Evolutionary conservation across 2,329 filamentous ascomycete species (phyloP), one percentile per base, ranked within the genome.

Genomic region (Verticillium longisporum): DNA sequence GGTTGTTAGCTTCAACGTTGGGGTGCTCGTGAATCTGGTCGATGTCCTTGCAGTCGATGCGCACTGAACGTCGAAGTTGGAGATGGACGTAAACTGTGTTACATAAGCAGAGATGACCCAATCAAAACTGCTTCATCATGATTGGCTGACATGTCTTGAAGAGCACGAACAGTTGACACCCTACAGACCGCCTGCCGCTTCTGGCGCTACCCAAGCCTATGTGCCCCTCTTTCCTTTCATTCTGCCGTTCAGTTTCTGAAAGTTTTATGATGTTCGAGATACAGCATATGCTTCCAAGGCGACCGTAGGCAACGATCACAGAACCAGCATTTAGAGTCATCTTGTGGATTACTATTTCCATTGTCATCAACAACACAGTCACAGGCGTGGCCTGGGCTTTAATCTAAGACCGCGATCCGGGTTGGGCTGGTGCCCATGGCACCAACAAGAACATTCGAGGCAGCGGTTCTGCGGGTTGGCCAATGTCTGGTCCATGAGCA

Each of bases 1-100:
- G 38, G 56, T 50, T 58, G 57, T 41, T 21, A 58, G 38, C 34
- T 37, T 45, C 56, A 58, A 58, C 45, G 37, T 53, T 53, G 45
- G 18, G 45, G n/a, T 53, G 21, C 18, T 53, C 18, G 18, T 11
- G n/a, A 26, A 18, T 18, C 45, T 53, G 45, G 45, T 21, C 45
- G 45, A 21, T 53, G 45, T 53, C 45, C 45, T 21, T 53, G n/a
- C 18, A 53, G 45, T 21, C 13, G 45, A 53, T 21, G 6, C 45
- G 18, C 45, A 26, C n/a, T 58, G 45, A 36, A 54, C 32, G 53
- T 57, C 33, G 56, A 56, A 34, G 36, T 31, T 50, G 57, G 38
- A 37, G 53, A 55, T 53, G 56, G 21, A 33, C n/a, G 26, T 50
- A 32, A 31, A n/a, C 13, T 9, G 6, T 15, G 6, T 58, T 58